Evolutionary conservation across 2,329 filamentous ascomycete genomes (phyloP), one percentile per base, ranked within the genome.

Genomic region (Pyrenochaeta sp.): DNA sequence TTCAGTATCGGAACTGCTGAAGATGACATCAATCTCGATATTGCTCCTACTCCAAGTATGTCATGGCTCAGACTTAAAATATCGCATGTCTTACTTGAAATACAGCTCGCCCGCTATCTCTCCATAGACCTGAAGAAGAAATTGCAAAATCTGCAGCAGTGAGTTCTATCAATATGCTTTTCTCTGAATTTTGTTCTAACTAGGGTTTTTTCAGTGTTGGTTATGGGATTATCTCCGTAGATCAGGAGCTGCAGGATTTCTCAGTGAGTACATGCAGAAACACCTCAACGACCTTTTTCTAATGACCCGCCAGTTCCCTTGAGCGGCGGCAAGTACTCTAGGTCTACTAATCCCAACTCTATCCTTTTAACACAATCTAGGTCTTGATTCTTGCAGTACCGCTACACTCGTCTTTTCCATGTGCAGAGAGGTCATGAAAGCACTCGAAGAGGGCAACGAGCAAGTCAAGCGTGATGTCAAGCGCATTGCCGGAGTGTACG

Each of bases 161-260:
- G n/a, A n/a, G n/a, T n/a, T n/a, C n/a, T n/a, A n/a, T n/a, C n/a
- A n/a, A n/a, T n/a, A n/a, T n/a, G n/a, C n/a, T n/a, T n/a, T n/a
- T n/a, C n/a, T n/a, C n/a, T n/a, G n/a, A n/a, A n/a, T n/a, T n/a
- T n/a, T n/a, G n/a, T n/a, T n/a, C n/a, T n/a, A n/a, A n/a, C n/a
- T n/a, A n/a, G n/a, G n/a, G n/a, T n/a, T n/a, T n/a, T n/a, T n/a
- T n/a, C n/a, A n/a, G n/a, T 84, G 81, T 55, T 90, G 81, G 77
- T 69, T 89, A 2, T 89, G 82, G 81, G 82, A 86, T 53, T 86
- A 84, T 55, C 69, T 85, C 0, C 69, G 80, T 4, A 69, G 81
- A 17, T 81, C 72, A 7, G 71, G 71, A 18, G 71, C 74, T 13
- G 76, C 79, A 7, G 84, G 83, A 2, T 86, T 76, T 54, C 73